Base-by-base conservation (phyloP, 305 asterid genomes). In the Fraxinus ornus region DNA sequence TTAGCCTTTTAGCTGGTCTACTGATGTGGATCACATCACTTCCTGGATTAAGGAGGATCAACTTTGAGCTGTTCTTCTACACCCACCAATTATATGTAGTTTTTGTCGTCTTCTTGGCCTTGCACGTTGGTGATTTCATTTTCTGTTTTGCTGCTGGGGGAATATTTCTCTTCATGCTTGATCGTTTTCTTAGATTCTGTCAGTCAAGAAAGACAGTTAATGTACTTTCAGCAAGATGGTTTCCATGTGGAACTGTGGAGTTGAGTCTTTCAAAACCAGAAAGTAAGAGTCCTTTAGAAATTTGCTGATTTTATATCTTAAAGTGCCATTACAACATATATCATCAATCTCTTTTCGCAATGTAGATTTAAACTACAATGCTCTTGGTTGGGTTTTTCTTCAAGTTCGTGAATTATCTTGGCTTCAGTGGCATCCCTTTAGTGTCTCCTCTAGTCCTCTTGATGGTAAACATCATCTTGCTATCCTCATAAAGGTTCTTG, bases 361-460 rank as follows among this genome's bases (percentile, higher is more conserved):
- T 85, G 86, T 86, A 95, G 98, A 90, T 90, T 79, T 92, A 87
- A 91, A 82, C 8, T 95, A 93, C 87, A 95, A 93, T 44, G 95
- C 98, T 55, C 97, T 95, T 7, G 90, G 97, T 39, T 95, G 98
- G 98, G 83, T 92, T 68, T 95, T 92, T 47, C 87, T 95, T 74
- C 98, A 93, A 90, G 85, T 93, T 75, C 94, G 95, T 0, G 93
- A 93, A 64, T 83, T 93, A 52, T 95, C 98, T 37, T 91, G 90
- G 85, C 90, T 95, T 36, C 98, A 95, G 71, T 95, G 98, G 98
- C 98, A 95, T 82, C 98, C 98, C 13, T 95, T 95, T 71, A 93
- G 98, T 78, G 98, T 95, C 70, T 91, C 97, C 24, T 95, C 98
- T 5, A 92, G 96, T 76, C 98, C 98, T 22, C 88, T 91, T 47